Percentiles rank a stretch among this genome's conserved stretches.
Evolutionary conservation across 2,329 filamentous ascomycete genomes (phyloP).

Genomic region (Ophiostoma ips): DNA sequence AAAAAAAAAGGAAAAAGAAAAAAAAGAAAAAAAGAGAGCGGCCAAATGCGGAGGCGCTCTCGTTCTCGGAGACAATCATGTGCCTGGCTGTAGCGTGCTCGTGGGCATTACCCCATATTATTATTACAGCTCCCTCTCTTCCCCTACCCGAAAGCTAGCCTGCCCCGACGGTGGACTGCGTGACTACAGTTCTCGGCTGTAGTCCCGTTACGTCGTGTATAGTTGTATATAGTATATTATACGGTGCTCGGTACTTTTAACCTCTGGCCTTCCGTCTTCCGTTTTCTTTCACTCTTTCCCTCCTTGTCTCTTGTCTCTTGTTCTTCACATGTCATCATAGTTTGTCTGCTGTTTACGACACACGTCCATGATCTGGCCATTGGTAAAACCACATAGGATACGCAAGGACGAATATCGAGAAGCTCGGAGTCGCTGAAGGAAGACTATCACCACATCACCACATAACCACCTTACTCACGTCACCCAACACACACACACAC

Average conservation of each 20-base stretch:
- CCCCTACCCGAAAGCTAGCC: too few relatives aligned
- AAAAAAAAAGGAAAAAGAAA: too few relatives aligned
- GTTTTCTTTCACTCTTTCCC: neutral
- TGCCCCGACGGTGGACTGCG: too few relatives aligned
- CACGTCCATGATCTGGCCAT: conserved; percentile 13
- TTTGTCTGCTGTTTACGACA: neutral
- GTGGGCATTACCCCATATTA: neutral
- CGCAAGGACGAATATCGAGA: conserved; percentile 16
- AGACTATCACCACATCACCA: neutral
- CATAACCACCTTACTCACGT: neutral
- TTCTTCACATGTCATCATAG: neutral
- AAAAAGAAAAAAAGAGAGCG: too few relatives aligned
- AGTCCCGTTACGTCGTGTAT: neutral
- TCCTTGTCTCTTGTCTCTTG: neutral
- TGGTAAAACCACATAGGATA: conserved; percentile 14
- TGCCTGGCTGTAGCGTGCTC: neutral
- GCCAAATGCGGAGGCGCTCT: conserved; percentile 8
- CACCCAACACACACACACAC: neutral
- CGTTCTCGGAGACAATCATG: neutral
- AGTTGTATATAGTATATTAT: too few relatives aligned
- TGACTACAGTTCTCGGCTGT: conserved; percentile 3
- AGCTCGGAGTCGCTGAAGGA: neutral
- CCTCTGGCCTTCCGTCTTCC: too few relatives aligned
- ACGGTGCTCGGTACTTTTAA: too few relatives aligned
- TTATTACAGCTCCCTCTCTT: neutral